phyloP scores from a whole-genome alignment of 2,329 filamentous ascomycete species.

The Cladophialophora psammophila region DNA sequence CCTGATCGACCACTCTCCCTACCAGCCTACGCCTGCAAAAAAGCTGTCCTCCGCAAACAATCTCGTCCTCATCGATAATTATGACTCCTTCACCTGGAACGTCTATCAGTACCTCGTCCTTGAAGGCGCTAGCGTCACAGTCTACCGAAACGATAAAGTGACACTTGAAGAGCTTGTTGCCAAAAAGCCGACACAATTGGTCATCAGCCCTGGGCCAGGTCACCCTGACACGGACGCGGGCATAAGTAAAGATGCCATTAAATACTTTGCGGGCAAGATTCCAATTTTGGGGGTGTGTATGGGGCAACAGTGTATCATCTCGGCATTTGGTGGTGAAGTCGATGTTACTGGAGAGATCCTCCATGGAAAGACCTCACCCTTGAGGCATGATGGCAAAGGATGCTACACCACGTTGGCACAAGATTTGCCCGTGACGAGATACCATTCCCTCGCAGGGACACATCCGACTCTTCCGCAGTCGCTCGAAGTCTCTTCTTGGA shows the following conservation, averaged over 20 bases:
- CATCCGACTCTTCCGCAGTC: constrained; percentile 83
- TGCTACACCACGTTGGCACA: constrained; percentile 84
- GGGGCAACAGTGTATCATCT: constrained; percentile 98
- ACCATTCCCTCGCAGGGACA: constrained; percentile 94
- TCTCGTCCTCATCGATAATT: constrained; percentile 96
- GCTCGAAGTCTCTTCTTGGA: constrained; percentile 91
- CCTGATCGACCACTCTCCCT: constrained; percentile 82
- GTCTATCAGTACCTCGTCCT: constrained; percentile 97
- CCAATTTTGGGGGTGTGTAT: constrained; percentile 98
- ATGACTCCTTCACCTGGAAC: constrained; percentile 99
- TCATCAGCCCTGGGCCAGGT: constrained; percentile 92
- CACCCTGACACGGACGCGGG: constrained; percentile 92
- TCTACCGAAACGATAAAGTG: constrained; percentile 92
- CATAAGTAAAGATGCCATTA: constrained; percentile 89
- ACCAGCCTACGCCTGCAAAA: constrained; percentile 76
- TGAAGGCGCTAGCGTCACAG: constrained; percentile 90
- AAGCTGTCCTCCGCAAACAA: constrained; percentile 83
- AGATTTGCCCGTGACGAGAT: constrained; percentile 86
- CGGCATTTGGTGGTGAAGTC: constrained; percentile 89
- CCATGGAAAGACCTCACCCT: constrained; percentile 92
- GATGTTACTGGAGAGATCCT: constrained; percentile 94
- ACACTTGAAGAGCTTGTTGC: constrained; percentile 81
- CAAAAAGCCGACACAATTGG: constrained; percentile 88
- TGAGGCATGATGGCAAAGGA: constrained; percentile 90
- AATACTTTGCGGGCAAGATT: constrained; percentile 91